Conservation (phyloP, 208 protist species). For the Trypanosoma avium region DNA sequence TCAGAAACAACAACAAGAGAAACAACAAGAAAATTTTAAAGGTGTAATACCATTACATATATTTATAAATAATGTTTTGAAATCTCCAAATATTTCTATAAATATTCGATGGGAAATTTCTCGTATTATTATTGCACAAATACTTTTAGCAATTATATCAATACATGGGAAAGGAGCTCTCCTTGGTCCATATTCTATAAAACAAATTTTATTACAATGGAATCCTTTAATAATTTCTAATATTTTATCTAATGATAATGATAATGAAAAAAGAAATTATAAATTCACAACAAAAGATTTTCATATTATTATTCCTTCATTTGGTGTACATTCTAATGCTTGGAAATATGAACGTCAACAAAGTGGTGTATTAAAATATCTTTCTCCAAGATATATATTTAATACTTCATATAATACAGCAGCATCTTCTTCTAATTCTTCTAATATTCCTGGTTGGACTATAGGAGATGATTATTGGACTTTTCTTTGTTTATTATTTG, state of each 20-base stretch:
- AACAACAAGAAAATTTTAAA: background rate
- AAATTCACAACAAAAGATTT: slow-evolving; percentile 38
- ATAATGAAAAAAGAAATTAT: slow-evolving; percentile 10
- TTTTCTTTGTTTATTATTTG: slow-evolving; percentile 74
- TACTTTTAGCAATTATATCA: slow-evolving; percentile 65
- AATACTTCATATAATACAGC: slow-evolving; percentile 54
- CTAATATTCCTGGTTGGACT: no score
- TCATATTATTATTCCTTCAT: slow-evolving; percentile 63
- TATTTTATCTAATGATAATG: background rate
- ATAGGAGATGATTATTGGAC: slow-evolving; percentile 84
- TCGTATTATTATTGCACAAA: slow-evolving; percentile 63
- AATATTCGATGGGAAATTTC: slow-evolving; percentile 42
- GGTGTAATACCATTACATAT: slow-evolving; percentile 3
- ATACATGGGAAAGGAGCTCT: slow-evolving; percentile 81
- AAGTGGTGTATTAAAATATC: slow-evolving; percentile 82
- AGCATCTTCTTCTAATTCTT: no score
- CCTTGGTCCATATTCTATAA: slow-evolving; percentile 71
- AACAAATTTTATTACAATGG: slow-evolving; percentile 69
- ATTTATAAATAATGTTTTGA: slow-evolving; percentile 13
- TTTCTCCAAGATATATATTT: slow-evolving; percentile 74
- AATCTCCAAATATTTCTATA: background rate
- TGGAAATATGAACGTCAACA: slow-evolving; percentile 88
- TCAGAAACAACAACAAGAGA: background rate
- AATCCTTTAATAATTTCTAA: slow-evolving; percentile 12
- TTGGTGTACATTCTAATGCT: slow-evolving; percentile 63